A percentile compares a stretch with the other conserved stretches of the same genome.
Evolutionary conservation across 345 rosid genomes (phyloP).

Genomic region (Gossypium rotundifolium): DNA sequence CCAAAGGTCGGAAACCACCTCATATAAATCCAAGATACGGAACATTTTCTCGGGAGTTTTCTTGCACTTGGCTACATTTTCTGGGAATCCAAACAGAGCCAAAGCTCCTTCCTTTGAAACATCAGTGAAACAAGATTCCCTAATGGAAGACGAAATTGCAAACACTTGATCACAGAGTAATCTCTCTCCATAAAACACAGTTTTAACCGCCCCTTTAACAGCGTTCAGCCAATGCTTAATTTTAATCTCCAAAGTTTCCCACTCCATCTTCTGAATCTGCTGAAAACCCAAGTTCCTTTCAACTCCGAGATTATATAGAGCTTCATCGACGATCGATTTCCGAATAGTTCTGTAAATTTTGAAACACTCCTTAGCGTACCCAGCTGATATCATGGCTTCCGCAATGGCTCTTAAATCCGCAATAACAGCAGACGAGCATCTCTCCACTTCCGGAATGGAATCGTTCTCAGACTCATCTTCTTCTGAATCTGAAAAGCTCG

Average conservation of each 20-base stretch:
- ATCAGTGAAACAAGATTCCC: conserved; percentile 54
- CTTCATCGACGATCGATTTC: conserved; percentile 53
- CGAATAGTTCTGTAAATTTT: conserved; percentile 49
- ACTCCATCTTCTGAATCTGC: conserved; percentile 57
- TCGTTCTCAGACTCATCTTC: conserved; percentile 25
- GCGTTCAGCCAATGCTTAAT: conserved; percentile 52
- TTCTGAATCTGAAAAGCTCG: conserved; percentile 13
- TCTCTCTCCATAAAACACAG: conserved; percentile 59
- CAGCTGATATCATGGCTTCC: conserved; percentile 61
- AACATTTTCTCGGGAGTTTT: conserved; percentile 73
- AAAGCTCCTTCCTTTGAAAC: conserved; percentile 49
- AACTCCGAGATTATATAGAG: conserved; percentile 46
- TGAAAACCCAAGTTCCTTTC: conserved; percentile 31
- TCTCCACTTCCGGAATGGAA: conserved; percentile 16
- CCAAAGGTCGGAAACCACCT: conserved; percentile 51
- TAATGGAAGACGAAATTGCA: conserved; percentile 30
- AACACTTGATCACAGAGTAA: conserved; percentile 63
- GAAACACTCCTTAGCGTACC: conserved; percentile 64
- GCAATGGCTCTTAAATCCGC: conserved; percentile 62
- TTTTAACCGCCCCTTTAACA: conserved; percentile 35
- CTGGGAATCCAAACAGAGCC: conserved; percentile 55
- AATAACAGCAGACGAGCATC: conserved; percentile 24
- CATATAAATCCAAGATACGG: conserved; percentile 68
- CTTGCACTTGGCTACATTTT: conserved; percentile 50
- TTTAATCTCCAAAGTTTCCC: conserved; percentile 53